Percentiles rank a stretch among this genome's conserved stretches.
phyloP scores from a whole-genome alignment of 148 eudicot species.

The Rhododendron vialii region DNA sequence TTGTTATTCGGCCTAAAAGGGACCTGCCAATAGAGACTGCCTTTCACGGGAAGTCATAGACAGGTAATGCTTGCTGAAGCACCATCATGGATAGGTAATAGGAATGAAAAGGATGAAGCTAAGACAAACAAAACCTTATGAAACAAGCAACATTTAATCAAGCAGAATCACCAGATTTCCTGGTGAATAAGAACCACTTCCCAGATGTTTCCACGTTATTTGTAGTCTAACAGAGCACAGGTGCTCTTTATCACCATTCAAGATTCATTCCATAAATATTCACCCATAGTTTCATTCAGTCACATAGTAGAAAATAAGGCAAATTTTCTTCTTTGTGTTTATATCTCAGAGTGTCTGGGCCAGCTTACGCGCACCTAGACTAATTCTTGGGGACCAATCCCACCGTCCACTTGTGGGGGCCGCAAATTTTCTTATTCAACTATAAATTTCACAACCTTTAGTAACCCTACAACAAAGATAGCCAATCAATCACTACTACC shows the following conservation, averaged over 20 bases:
- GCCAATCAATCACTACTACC: background rate
- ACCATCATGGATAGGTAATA: background rate
- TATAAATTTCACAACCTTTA: background rate
- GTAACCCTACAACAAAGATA: background rate
- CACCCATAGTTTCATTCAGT: background rate
- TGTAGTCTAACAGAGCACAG: background rate
- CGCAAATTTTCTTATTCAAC: background rate
- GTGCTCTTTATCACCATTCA: background rate
- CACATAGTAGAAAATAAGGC: background rate
- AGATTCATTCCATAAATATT: background rate
- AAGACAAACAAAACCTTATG: background rate
- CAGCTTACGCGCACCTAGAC: background rate
- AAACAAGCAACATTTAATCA: background rate
- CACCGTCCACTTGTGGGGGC: no score
- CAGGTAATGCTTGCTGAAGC: background rate
- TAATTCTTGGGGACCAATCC: no score
- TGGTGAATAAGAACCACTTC: background rate
- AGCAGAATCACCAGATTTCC: background rate
- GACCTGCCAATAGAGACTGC: background rate
- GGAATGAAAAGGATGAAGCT: background rate
- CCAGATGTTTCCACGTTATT: background rate
- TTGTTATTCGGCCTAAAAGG: background rate
- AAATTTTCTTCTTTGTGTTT: background rate
- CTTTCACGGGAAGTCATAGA: background rate
- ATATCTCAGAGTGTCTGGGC: background rate